Evolutionary conservation across 2,329 filamentous ascomycete species (phyloP).

Genomic region (Colletotrichum camelliae): DNA sequence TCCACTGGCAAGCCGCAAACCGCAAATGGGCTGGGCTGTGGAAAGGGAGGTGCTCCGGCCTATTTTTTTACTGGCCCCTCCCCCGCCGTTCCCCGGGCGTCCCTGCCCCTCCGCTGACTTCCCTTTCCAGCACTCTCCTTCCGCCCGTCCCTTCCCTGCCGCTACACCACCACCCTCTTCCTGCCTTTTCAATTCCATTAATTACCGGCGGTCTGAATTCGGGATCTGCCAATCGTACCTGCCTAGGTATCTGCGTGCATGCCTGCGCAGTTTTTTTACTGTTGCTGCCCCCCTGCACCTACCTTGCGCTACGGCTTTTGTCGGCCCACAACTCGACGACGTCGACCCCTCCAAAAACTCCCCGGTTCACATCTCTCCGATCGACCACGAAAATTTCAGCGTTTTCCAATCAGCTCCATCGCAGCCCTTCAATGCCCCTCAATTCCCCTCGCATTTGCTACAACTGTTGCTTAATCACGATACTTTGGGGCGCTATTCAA

Average conservation of each 20-base stretch:
- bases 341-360: background rate
- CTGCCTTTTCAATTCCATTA: background rate
- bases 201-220: background rate
- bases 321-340: slow-evolving; percentile 3
- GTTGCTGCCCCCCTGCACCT: background rate
- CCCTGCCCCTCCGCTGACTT: background rate
- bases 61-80: background rate
- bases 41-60: background rate
- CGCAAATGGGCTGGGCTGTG: too few relatives aligned
- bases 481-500: background rate
- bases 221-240: background rate
- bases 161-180: background rate
- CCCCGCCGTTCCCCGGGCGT: background rate
- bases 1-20: background rate
- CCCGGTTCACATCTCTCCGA: background rate
- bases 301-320: background rate
- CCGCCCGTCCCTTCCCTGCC: background rate
- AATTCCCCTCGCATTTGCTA: background rate
- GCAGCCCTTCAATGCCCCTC: background rate
- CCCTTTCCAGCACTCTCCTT: background rate
- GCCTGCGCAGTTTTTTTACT: background rate
- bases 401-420: background rate
- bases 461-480: background rate
- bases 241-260: background rate
- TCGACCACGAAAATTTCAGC: slow-evolving; percentile 6